Base-by-base conservation (phyloP, 805 yeast species). In the Wickerhamomyces queroliae region DNA sequence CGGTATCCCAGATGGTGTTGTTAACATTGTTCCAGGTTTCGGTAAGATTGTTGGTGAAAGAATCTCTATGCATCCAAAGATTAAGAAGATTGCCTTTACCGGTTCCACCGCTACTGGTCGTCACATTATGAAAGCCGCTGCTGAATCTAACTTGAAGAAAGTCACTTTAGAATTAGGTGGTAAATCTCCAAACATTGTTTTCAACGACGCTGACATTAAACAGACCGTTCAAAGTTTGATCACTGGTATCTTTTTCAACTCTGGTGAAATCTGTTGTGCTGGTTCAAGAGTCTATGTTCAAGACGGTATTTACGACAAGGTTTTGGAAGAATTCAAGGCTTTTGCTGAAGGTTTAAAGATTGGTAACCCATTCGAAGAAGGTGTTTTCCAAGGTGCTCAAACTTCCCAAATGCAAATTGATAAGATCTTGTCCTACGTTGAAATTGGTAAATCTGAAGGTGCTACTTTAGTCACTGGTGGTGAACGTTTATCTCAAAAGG, bases 251-350 rank as follows among this genome's bases (percentile, higher is more conserved):
- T 78, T 81, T 67, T 83, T 73, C 73, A 86, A 86, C 66, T 80
- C 91, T 40, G 95, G 95, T 67, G 95, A 86, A 67, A 87, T 84
- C 43, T 86, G 95, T 68, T 83, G 90, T 66, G 89, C 95, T 23
- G 90, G 91, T 61, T 87, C 93, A 47, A 80, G 95, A 63, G 76
- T 84, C 46, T 84, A 83, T 63, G 80, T 86, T 42, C 88, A 84
- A 62, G 82, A 74, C 47, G 76, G 72, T 39, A 67, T 82, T 50
- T 83, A 83, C 66, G 84, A 80, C 48, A 69, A 72, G 50, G 75
- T 86, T 52, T 63, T 82, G 40, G 67, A 67, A 46, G 76, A 74
- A 53, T 78, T 83, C 48, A 69, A 66, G 51, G 48, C 49, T 10
- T 69, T 68, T 38, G 61, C 68, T 37, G 74, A 69, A 53, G 59